Base-by-base conservation (phyloP, 78 protist genomes). In the Bodo saltans region DNA sequence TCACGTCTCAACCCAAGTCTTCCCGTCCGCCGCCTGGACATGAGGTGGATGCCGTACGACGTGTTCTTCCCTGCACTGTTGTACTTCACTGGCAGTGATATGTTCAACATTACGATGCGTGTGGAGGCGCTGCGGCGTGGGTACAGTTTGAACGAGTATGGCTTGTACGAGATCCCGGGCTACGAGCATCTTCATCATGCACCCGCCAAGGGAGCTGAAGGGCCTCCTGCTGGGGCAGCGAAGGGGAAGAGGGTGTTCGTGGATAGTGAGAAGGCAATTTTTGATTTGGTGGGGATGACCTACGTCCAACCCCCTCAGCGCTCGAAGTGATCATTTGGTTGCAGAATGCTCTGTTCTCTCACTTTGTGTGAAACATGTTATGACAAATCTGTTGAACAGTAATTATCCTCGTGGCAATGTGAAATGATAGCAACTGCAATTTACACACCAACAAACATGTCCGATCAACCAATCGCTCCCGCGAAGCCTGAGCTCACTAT, bases 61-160 rank as follows among this genome's bases (percentile, higher is more conserved):
- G 27, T 23, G 30, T 83, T 33, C 34, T 17, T 30, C 33, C 29
- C 83, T 3, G 86, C 86, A 4, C 29, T 71, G 47, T 28, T 83
- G 25, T 71, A 83, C 72, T 83, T 83, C 33, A 83, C 86, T 12
- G 86, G 86, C 32, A 72, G 83, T n/a, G 78, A 53, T 12, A n/a
- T 52, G 28, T 83, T 83, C 47, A 83, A 83, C 47, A 71, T n/a
- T 21, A 3, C 3, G 30, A 76, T 83, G 35, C 39, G 86, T 21
- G 29, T 4, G 29, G n/a, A 27, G 32, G 86, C 86, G 38, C 29
- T 47, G 32, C 21, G 78, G 34, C 23, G 17, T 4, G 86, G 76
- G 72, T 83, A 12, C 29, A 60, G 34, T 79, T 11, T 83, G 35
- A 83, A 71, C 72, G 86, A 83, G 39, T 72, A 69, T 30, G 72